Conservation (phyloP, 129 eudicot species). For the Flaveria sonorensis region DNA sequence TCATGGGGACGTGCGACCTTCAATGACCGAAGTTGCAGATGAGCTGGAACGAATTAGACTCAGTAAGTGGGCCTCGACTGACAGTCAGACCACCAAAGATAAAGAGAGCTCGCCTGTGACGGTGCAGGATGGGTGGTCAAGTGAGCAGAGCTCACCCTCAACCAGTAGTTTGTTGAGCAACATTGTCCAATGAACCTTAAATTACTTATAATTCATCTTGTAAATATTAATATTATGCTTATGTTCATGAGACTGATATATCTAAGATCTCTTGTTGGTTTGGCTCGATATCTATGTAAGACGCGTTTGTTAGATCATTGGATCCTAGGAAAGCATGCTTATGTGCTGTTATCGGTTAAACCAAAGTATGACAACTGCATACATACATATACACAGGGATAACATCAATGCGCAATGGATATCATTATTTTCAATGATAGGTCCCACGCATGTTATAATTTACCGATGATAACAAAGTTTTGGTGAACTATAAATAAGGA, state of each 20-base stretch:
- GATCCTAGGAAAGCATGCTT: not conserved
- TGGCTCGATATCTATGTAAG: slow-evolving; percentile 15
- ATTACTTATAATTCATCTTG: not conserved
- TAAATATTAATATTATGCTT: slow-evolving; percentile 31
- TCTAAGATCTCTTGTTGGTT: slow-evolving; percentile 1
- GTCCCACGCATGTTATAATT: not conserved
- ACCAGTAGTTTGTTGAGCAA: slow-evolving; percentile 65
- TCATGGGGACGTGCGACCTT: slow-evolving; percentile 92
- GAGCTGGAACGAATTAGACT: slow-evolving; percentile 77
- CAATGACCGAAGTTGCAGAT: slow-evolving; percentile 90
- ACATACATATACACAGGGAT: not conserved
- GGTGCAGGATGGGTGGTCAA: slow-evolving; percentile 65
- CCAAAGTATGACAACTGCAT: not conserved
- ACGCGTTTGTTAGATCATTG: slow-evolving; percentile 1
- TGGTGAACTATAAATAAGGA: slow-evolving; percentile 21
- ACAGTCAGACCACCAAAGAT: slow-evolving; percentile 47
- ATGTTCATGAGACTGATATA: too few relatives aligned
- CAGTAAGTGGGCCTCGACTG: slow-evolving; percentile 67
- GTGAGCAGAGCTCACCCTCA: slow-evolving; percentile 80
- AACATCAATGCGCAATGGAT: slow-evolving; percentile 25
- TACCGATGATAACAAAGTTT: slow-evolving; percentile 28
- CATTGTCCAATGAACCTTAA: slow-evolving; percentile 38
- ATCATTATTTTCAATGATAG: slow-evolving; percentile 18
- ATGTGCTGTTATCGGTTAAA: not conserved
- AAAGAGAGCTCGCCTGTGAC: slow-evolving; percentile 68